phyloP scores from a whole-genome alignment of 129 eudicot species.

The Centella asiatica region DNA sequence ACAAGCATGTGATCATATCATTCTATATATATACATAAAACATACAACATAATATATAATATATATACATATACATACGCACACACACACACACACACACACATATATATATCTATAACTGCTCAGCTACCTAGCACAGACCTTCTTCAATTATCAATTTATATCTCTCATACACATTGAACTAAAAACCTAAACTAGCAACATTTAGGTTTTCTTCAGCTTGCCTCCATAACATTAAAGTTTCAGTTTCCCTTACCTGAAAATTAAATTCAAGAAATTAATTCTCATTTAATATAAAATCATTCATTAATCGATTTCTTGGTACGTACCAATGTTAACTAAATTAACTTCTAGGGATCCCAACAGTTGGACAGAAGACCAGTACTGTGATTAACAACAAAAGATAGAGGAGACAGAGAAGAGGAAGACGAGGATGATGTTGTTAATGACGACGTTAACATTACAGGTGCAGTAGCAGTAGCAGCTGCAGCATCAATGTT shows the following conservation, averaged over 20 bases:
- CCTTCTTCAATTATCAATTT: not conserved
- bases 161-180: not conserved
- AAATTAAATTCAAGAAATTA: not conserved
- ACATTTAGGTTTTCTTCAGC: slow-evolving; percentile 16
- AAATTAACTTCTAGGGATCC: slow-evolving; percentile 7
- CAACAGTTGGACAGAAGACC: slow-evolving; percentile 11
- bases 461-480: too few relatives aligned
- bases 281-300: not conserved
- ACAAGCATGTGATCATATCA: not conserved
- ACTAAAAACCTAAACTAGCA: slow-evolving; percentile 18
- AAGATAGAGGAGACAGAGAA: slow-evolving; percentile 16
- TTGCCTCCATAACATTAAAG: not conserved
- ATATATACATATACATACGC: not conserved
- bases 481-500: not conserved
- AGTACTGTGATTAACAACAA: slow-evolving; percentile 19
- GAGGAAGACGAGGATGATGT: slow-evolving; percentile 18
- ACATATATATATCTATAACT: not conserved
- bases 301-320: not conserved
- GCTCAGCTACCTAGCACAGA: not conserved
- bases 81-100: not conserved
- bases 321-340: not conserved
- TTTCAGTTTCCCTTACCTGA: slow-evolving; percentile 1
- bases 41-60: not conserved
- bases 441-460: not conserved
- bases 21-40: too few relatives aligned